Conservation (phyloP, 2,329 filamentous ascomycete genomes). For the Calonectria henricotiae region DNA sequence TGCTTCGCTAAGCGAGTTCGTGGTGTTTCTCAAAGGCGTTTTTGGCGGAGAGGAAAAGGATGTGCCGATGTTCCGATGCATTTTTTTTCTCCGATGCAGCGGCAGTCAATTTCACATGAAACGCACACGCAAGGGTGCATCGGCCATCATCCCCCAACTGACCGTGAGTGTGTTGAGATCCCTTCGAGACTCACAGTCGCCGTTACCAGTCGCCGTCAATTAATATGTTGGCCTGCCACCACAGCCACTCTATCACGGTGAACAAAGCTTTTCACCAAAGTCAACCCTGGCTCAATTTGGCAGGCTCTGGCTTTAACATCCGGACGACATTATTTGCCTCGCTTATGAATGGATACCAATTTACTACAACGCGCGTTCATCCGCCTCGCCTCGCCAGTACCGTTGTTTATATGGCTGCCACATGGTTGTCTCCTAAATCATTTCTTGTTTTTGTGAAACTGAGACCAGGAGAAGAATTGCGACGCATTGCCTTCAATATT, state of each 20-base stretch:
- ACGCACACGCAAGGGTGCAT: constrained; percentile 13
- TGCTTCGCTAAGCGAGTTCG: constrained; percentile 8
- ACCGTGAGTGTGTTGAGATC: constrained; percentile 1
- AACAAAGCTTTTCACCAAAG: not conserved
- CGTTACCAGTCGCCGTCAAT: not conserved
- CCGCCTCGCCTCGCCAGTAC: not conserved
- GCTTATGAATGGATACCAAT: not conserved
- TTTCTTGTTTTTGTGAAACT: not conserved
- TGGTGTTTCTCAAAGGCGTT: not conserved
- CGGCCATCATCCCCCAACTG: not conserved
- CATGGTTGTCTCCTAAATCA: not conserved
- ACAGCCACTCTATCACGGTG: not conserved
- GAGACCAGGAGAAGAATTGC: not conserved
- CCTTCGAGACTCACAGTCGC: not conserved
- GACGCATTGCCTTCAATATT: not conserved
- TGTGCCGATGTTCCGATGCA: constrained; percentile 20
- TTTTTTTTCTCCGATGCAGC: constrained; percentile 15
- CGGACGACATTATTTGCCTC: not conserved
- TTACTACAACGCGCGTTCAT: not conserved
- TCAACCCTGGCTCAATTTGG: not conserved
- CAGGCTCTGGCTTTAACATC: not conserved
- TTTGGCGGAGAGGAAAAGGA: not conserved
- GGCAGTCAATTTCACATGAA: constrained; percentile 15
- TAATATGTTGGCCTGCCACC: not conserved
- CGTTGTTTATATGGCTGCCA: not conserved